A percentile compares a stretch with the other conserved stretches of the same genome.
Evolutionary conservation across 257 asterid genomes (phyloP).

Genomic region (Lantana camara): DNA sequence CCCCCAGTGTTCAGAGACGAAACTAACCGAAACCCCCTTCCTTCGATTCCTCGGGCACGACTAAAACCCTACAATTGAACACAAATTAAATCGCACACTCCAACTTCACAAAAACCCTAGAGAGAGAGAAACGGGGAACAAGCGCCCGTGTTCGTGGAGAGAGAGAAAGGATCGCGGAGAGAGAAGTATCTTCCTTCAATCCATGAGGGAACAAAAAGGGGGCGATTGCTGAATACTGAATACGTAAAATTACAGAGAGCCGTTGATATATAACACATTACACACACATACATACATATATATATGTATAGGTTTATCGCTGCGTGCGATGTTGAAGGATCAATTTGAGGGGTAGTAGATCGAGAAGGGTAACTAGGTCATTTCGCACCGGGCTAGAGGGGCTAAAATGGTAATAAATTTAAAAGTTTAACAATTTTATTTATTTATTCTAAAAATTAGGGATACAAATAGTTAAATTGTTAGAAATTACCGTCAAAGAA

Average conservation of each 20-base stretch:
- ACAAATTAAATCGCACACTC: constrained; percentile 25
- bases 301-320: constrained; percentile 17
- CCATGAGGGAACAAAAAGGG: constrained; percentile 23
- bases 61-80: constrained; percentile 38
- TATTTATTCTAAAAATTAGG: too few relatives aligned
- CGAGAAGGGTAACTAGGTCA: background rate
- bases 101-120: constrained; percentile 38
- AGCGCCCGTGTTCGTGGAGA: constrained; percentile 17
- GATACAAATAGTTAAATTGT: too few relatives aligned
- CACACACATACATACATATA: too few relatives aligned
- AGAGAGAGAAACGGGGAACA: constrained; percentile 27
- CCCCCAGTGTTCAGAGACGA: background rate
- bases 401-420: too few relatives aligned
- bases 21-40: constrained; percentile 16
- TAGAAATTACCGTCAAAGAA: too few relatives aligned
- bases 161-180: constrained; percentile 25
- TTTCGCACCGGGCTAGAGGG: too few relatives aligned
- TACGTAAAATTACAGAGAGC: constrained; percentile 24
- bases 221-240: background rate
- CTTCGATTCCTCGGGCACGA: constrained; percentile 20
- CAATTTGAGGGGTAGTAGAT: constrained; percentile 11
- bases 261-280: constrained; percentile 11
- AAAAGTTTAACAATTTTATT: too few relatives aligned
- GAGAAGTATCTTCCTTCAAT: constrained; percentile 9
- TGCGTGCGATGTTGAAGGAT: background rate